Evolutionary conservation across 768 basidiomycete species (phyloP).

Genomic region (Clathrus columnatus): DNA sequence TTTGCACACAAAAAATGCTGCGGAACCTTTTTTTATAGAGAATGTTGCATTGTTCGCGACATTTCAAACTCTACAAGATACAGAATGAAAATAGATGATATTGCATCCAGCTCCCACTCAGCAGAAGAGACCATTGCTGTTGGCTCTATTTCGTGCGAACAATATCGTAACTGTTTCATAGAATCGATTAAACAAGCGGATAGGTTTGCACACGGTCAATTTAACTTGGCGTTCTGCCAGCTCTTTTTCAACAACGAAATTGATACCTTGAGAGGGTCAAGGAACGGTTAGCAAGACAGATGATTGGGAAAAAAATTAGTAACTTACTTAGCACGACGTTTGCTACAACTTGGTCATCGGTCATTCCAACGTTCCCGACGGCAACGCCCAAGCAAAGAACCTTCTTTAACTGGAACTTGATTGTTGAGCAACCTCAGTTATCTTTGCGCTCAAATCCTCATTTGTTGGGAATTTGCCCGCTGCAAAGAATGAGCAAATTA

Average conservation of each 20-base stretch:
- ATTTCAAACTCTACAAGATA: too few relatives aligned
- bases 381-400: constrained; percentile 98
- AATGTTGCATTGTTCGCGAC: too few relatives aligned
- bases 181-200: constrained; percentile 93
- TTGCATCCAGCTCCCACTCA: too few relatives aligned
- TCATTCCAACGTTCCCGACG: constrained; percentile 96
- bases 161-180: too few relatives aligned
- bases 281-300: too few relatives aligned
- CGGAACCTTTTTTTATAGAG: too few relatives aligned
- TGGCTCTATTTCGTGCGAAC: too few relatives aligned
- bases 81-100: too few relatives aligned
- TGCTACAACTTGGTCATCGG: constrained; percentile 89
- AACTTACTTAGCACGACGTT: constrained; percentile 93
- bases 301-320: neutral
- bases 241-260: constrained; percentile 99
- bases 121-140: too few relatives aligned
- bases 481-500: constrained; percentile 21
- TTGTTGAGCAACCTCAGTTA: constrained; percentile 96
- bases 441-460: constrained; percentile 85
- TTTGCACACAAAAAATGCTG: too few relatives aligned
- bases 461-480: constrained; percentile 97
- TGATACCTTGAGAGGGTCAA: constrained; percentile 61
- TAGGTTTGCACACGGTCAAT: constrained; percentile 97
- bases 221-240: constrained; percentile 99
- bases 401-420: constrained; percentile 99